Conservation (phyloP, 2,329 filamentous ascomycete genomes). For the Cladosporium sp. region DNA sequence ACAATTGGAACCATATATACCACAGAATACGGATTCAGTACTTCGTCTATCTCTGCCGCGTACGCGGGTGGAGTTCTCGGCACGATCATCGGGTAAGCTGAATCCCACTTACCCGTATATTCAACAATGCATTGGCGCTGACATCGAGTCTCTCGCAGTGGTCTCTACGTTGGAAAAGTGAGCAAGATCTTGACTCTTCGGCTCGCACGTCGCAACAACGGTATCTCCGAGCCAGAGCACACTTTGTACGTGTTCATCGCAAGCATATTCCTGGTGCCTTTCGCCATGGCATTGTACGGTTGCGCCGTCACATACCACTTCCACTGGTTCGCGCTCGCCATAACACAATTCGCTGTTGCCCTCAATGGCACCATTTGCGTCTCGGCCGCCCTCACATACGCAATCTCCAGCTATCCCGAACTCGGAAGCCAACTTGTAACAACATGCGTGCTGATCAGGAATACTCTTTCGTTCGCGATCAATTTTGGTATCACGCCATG, state of each 20-base stretch:
- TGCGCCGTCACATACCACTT: conserved; percentile 50
- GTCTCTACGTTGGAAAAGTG: conserved; percentile 34
- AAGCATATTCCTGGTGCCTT: conserved; percentile 47
- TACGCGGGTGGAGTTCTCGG: conserved; percentile 23
- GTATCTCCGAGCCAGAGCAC: conserved; percentile 45
- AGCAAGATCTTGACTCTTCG: conserved; percentile 34
- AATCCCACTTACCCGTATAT: conserved; percentile 36
- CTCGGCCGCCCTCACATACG: conserved; percentile 46
- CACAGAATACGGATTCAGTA: conserved; percentile 15
- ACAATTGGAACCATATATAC: conserved; percentile 25
- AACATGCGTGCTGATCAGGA: conserved; percentile 50
- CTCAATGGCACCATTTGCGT: conserved; percentile 46
- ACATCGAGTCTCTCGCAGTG: conserved; percentile 37
- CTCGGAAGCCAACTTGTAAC: conserved; percentile 50
- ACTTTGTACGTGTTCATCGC: conserved; percentile 45
- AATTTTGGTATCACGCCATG: conserved; percentile 53
- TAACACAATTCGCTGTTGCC: conserved; percentile 45
- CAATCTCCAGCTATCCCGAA: conserved; percentile 50
- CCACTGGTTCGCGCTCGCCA: conserved; percentile 54
- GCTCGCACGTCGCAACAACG: conserved; percentile 42
- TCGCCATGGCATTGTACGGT: conserved; percentile 49
- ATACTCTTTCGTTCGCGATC: conserved; percentile 53
- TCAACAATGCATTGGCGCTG: conserved; percentile 40
- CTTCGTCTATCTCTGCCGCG: conserved; percentile 11
- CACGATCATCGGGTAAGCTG: conserved; percentile 26